Conservation (phyloP, 1,284 basidiomycete species). For the Leccinum subspadiceum region DNA sequence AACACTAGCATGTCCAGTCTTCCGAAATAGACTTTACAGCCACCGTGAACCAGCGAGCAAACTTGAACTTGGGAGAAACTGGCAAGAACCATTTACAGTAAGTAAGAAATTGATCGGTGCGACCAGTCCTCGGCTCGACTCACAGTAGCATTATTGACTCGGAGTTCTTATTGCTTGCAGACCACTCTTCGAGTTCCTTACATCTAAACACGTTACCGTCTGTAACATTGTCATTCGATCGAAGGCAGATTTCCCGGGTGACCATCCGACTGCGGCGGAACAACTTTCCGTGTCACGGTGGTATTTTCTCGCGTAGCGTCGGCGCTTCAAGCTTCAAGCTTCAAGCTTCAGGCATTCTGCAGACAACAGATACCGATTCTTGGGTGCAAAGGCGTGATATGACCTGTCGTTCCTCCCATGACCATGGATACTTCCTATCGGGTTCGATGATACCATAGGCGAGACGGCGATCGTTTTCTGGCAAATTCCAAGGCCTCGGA, state of each 20-base stretch:
- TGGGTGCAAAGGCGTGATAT: slow-evolving; percentile 1
- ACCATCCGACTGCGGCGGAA: slow-evolving; percentile 8
- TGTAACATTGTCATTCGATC: background rate
- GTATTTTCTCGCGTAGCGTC: background rate
- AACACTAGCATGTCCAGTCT: background rate
- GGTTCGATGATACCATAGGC: background rate
- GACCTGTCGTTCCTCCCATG: background rate
- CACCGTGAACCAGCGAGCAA: background rate
- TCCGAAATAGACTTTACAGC: background rate
- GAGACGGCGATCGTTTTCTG: background rate
- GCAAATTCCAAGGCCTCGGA: background rate
- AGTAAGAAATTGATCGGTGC: background rate
- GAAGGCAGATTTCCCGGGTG: background rate
- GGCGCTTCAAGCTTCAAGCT: background rate
- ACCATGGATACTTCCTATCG: background rate
- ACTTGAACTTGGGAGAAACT: background rate
- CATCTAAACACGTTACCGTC: background rate
- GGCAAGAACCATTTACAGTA: background rate
- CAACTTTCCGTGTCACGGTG: background rate
- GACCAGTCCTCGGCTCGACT: background rate
- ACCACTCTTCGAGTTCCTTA: background rate
- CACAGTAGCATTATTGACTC: background rate
- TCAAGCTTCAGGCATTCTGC: background rate
- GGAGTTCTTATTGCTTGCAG: background rate
- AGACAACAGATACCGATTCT: background rate